These are phyloP conservation scores for Botryotinia convoluta DNA, from an alignment of 2,329 filamentous ascomycete species.

Conservation along the genomic window DNA sequence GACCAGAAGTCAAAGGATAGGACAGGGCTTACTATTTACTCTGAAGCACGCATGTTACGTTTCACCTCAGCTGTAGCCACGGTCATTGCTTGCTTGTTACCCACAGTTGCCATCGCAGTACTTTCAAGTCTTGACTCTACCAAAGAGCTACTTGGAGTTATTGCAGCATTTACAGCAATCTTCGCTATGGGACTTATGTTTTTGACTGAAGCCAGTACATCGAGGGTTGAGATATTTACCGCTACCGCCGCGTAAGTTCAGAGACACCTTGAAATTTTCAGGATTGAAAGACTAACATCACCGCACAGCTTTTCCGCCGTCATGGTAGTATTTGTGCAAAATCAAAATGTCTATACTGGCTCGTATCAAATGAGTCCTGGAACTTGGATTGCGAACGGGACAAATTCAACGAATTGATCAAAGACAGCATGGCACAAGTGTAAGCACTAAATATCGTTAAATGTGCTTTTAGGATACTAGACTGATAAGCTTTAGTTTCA, in stretches of 20 bases:
- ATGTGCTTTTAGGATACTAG: too few relatives aligned
- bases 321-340: constrained; percentile 29
- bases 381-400: neutral
- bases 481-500: neutral
- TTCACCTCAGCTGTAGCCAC: constrained; percentile 27
- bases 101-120: constrained; percentile 26
- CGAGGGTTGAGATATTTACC: constrained; percentile 29
- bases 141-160: constrained; percentile 20
- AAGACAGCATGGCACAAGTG: neutral
- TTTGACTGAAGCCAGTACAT: constrained; percentile 22
- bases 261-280: neutral
- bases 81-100: constrained; percentile 27
- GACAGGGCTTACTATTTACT: constrained; percentile 7
- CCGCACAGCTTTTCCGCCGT: constrained; percentile 26
- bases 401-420: neutral
- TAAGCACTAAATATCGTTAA: neutral
- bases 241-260: constrained; percentile 32
- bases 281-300: neutral
- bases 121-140: constrained; percentile 24
- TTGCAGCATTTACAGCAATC: constrained; percentile 26
- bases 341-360: constrained; percentile 20
- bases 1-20: neutral
- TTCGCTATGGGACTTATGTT: constrained; percentile 28
- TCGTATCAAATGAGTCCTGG: neutral
- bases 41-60: constrained; percentile 1